Percentiles rank a stretch among this genome's conserved stretches.
These are phyloP conservation scores for Fusarium denticulatum DNA, from an alignment of 2,329 filamentous ascomycete genomes.

Conservation along the genomic window DNA sequence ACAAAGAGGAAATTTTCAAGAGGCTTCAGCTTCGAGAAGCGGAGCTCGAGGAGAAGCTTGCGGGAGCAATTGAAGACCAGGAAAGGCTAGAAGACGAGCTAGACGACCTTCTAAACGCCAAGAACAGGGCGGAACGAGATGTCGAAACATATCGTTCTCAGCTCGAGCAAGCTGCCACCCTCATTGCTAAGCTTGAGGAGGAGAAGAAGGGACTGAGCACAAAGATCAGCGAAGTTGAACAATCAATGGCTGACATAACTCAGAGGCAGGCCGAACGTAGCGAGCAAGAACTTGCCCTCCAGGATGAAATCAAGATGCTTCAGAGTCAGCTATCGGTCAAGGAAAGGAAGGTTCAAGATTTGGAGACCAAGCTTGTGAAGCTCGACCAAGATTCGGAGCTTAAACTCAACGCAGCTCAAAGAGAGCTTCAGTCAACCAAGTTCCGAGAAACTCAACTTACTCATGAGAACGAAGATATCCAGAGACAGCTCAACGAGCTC, in stretches of 20 bases:
- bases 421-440: conserved; percentile 80
- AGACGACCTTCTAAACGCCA: conserved; percentile 86
- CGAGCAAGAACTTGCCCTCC: conserved; percentile 78
- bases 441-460: conserved; percentile 79
- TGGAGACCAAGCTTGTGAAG: conserved; percentile 85
- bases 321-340: conserved; percentile 90
- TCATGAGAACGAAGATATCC: conserved; percentile 83
- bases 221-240: conserved; percentile 75
- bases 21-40: conserved; percentile 91
- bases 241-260: conserved; percentile 75
- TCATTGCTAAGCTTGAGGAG: conserved; percentile 85
- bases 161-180: conserved; percentile 87
- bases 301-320: conserved; percentile 88
- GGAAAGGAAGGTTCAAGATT: conserved; percentile 87
- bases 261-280: conserved; percentile 77
- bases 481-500: conserved; percentile 85
- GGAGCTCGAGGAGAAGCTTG: conserved; percentile 91
- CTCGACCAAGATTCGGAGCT: conserved; percentile 89
- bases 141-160: conserved; percentile 81
- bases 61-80: conserved; percentile 92
- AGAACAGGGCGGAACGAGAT: conserved; percentile 87
- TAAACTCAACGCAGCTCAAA: conserved; percentile 80
- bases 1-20: conserved; percentile 99
- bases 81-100: conserved; percentile 93
- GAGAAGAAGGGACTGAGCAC: conserved; percentile 82